A percentile compares a stretch with the other conserved stretches of the same genome.
These are phyloP conservation scores for Zymoseptoria brevis DNA, from an alignment of 2,329 filamentous ascomycete genomes.

Conservation along the genomic window DNA sequence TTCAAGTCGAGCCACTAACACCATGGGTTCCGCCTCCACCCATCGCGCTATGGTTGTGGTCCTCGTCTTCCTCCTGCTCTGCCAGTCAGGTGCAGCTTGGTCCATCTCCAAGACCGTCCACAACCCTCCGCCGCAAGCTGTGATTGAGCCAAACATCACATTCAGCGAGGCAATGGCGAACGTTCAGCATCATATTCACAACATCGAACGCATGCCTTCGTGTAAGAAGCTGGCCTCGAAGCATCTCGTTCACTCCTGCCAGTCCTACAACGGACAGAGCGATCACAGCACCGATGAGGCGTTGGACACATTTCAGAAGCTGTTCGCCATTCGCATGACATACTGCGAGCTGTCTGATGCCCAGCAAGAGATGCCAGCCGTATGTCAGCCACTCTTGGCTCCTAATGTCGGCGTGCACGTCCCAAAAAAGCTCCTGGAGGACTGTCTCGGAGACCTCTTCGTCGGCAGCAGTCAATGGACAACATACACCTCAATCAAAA, in stretches of 20 bases:
- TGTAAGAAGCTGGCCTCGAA: constrained; percentile 48
- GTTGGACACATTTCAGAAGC: constrained; percentile 34
- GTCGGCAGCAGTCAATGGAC: constrained; percentile 47
- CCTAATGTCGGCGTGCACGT: constrained; percentile 22
- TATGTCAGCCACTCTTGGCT: constrained; percentile 44
- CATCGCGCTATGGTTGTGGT: neutral
- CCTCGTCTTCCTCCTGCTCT: neutral
- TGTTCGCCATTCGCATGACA: constrained; percentile 55
- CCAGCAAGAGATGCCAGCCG: constrained; percentile 41
- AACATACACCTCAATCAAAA: constrained; percentile 55
- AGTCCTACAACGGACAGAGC: constrained; percentile 36
- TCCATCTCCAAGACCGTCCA: neutral
- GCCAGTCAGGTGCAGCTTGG: neutral
- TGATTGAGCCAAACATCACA: neutral
- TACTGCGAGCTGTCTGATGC: constrained; percentile 54
- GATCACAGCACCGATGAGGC: constrained; percentile 17
- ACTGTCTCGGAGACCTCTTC: constrained; percentile 48
- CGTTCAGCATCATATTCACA: constrained; percentile 38
- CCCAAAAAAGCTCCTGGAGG: constrained; percentile 34
- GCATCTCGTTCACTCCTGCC: constrained; percentile 47
- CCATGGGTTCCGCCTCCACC: neutral
- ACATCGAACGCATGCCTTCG: constrained; percentile 40
- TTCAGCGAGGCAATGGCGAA: constrained; percentile 14
- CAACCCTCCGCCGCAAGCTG: neutral
- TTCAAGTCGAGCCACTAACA: neutral